Evolutionary conservation across 192 early-diverging fungal genomes (phyloP), one percentile per base, ranked within the genome.

Genomic region (Geranomyces michiganensis): DNA sequence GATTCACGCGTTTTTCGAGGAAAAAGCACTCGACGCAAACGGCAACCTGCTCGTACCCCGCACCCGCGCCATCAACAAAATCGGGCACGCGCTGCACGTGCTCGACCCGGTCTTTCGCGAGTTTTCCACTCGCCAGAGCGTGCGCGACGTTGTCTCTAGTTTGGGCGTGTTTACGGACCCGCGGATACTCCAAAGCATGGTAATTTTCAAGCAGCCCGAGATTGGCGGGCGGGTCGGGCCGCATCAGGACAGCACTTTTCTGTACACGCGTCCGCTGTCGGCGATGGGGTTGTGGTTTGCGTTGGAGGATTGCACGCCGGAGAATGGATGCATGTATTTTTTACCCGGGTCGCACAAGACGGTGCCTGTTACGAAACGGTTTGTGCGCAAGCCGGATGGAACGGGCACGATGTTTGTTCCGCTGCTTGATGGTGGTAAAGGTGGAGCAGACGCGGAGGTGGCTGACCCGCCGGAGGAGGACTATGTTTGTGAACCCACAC

Each of bases 251-350:
- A 92, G 91, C 27, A 92, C 92, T 9, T 97, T 97, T 75, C 80
- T 97, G 63, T 95, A 92, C 76, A 97, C 96, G 0, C 76, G 90
- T 29, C 94, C 96, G 3, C 77, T 85, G 13, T 94, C 92, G 0
- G 94, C 94, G 0, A 82, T 87, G 8, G 92, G 94, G 9, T 90
- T 94, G 68, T 96, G 95, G 95, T 90, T 95, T 73, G 93, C 96
- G 0, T 80, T 97, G 2, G 94, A 97, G 65, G 92, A 97, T 69
- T 96, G 94, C 80, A 94, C 92, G 1, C 72, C 84, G 9, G 74
- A 82, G 29, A 95, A 97, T 70, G 96, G 96, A 0, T 95, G 93
- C 59, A 88, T 97, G 70, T 89, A 85, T 33, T 94, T 93, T 76
- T 76, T 90, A 0, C 91, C 91, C 17, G 93, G 92, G 10, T 93